phyloP scores from a whole-genome alignment of 148 eudicot genomes.

The Tetragonia tetragonoides region DNA sequence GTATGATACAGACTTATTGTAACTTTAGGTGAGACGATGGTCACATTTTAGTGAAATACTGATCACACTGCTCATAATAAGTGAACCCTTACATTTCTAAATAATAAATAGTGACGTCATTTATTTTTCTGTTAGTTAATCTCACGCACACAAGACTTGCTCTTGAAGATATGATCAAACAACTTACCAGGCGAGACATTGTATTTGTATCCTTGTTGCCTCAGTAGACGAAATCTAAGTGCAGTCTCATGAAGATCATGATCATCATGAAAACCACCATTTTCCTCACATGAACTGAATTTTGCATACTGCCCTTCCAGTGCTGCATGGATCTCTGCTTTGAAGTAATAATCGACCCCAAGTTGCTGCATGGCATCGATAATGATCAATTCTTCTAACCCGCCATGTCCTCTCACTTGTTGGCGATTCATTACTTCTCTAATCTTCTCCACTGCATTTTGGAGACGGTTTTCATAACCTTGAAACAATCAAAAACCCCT shows the following conservation, averaged over 20 bases:
- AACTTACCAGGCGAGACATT: background rate
- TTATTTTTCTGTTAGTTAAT: no score
- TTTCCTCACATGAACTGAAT: background rate
- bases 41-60: no score
- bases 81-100: no score
- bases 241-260: constrained; percentile 36
- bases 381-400: constrained; percentile 25
- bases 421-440: background rate
- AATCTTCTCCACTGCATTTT: constrained; percentile 13
- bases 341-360: constrained; percentile 36
- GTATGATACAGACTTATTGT: no score
- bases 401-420: background rate
- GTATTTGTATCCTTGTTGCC: constrained; percentile 47
- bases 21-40: no score
- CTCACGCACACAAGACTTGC: no score
- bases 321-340: constrained; percentile 36
- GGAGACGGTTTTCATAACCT: background rate
- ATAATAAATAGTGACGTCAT: no score
- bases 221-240: constrained; percentile 43
- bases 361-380: constrained; percentile 30
- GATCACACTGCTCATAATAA: no score
- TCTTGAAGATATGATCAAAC: no score
- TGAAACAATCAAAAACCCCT: no score
- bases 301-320: constrained; percentile 11
- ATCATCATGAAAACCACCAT: background rate